Evolutionary conservation across 2,329 filamentous ascomycete genomes (phyloP).

Genomic region (Penicillium sp.): DNA sequence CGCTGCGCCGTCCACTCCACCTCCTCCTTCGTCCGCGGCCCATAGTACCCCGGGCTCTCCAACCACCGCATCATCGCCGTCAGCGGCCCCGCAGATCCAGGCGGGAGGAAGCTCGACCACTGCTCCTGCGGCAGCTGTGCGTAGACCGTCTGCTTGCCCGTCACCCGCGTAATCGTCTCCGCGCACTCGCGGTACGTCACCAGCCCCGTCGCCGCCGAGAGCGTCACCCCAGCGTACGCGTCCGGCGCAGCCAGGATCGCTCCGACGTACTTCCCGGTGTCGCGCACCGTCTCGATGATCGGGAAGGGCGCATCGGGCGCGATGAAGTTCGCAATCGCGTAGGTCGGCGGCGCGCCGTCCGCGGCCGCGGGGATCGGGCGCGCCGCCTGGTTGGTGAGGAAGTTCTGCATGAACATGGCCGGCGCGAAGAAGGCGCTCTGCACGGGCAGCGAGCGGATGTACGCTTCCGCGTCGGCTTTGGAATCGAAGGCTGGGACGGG

Average conservation of each 20-base stretch:
- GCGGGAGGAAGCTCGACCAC: conserved; percentile 9
- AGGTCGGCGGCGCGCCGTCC: conserved; percentile 27
- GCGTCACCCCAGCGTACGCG: conserved; percentile 34
- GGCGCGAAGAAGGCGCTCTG: conserved; percentile 55
- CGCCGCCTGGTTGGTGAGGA: conserved; percentile 19
- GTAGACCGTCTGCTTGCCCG: conserved; percentile 39
- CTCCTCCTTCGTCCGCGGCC: conserved; percentile 30
- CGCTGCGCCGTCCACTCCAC: conserved; percentile 30
- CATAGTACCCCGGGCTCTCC: conserved; percentile 40
- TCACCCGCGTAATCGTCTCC: conserved; percentile 33
- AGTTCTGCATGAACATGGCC: conserved; percentile 56
- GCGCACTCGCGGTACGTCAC: conserved; percentile 35
- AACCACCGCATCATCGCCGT: conserved; percentile 28
- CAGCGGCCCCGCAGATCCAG: conserved; percentile 11
- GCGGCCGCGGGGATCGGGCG: conserved; percentile 22
- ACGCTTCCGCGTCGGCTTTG: conserved; percentile 57
- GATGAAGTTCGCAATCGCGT: conserved; percentile 21
- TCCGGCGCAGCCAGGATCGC: conserved; percentile 40
- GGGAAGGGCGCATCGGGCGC: conserved; percentile 29
- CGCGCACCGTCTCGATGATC: conserved; percentile 36
- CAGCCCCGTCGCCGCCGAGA: conserved; percentile 36
- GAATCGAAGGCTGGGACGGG: conserved; percentile 53
- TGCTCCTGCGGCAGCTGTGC: conserved; percentile 25
- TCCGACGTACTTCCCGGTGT: conserved; percentile 36
- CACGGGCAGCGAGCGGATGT: conserved; percentile 51